phyloP scores from a whole-genome alignment of 192 early-diverging fungal species.

The Backusella liffmaniae region DNA sequence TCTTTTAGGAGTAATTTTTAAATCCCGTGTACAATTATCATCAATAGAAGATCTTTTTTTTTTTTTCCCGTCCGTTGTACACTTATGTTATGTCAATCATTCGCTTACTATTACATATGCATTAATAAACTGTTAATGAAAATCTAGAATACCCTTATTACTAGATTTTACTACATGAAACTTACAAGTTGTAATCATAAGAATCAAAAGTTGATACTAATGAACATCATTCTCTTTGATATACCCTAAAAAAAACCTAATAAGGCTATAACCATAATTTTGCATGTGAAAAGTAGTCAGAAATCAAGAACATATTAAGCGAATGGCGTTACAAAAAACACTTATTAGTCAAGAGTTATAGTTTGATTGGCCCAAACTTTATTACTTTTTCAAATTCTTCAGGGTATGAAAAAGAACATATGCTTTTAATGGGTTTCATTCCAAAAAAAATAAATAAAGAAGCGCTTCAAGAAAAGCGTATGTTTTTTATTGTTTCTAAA shows the following conservation, averaged over 20 bases:
- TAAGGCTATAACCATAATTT: not conserved
- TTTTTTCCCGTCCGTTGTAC: no score
- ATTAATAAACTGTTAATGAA: no score
- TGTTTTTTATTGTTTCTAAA: not conserved
- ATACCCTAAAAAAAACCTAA: not conserved
- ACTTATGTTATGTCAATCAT: no score
- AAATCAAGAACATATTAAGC: not conserved
- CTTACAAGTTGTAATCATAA: no score
- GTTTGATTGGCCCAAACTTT: conserved; percentile 2
- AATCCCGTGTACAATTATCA: no score
- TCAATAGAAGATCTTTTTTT: no score
- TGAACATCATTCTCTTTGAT: not conserved
- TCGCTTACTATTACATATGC: no score
- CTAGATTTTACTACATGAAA: no score
- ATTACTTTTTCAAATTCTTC: not conserved
- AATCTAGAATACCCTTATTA: no score
- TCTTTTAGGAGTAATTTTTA: no score
- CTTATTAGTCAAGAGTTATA: not conserved
- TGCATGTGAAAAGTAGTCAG: conserved; percentile 1
- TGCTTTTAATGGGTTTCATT: not conserved
- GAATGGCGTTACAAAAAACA: not conserved
- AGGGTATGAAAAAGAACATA: not conserved
- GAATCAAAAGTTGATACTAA: no score
- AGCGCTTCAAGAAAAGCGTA: not conserved
- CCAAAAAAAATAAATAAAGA: not conserved